phyloP scores from a whole-genome alignment of 371 early-diverging fungal species.

The Mucor mucedo region DNA sequence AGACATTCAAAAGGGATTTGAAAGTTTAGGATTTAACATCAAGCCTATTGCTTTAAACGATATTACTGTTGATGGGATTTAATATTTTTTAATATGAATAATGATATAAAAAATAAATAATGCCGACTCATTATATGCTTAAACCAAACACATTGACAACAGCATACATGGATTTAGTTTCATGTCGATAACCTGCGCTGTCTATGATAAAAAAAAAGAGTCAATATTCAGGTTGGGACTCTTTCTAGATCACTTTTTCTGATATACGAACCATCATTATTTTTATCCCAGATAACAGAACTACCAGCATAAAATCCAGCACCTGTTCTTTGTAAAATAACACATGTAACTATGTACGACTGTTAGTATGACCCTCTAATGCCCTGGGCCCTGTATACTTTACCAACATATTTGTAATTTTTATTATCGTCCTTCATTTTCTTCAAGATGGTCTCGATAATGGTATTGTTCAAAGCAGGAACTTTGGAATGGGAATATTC shows the following conservation, averaged over 20 bases:
- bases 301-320: slow-evolving; percentile 79
- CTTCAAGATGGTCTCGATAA: slow-evolving; percentile 69
- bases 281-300: slow-evolving; percentile 77
- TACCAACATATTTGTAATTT: slow-evolving; percentile 79
- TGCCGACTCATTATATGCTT: slow-evolving; percentile 20
- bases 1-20: slow-evolving; percentile 53
- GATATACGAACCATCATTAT: slow-evolving; percentile 57
- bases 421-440: slow-evolving; percentile 67
- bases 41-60: slow-evolving; percentile 44
- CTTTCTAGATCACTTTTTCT: background rate
- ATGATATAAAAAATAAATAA: background rate
- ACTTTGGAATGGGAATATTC: slow-evolving; percentile 75
- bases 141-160: slow-evolving; percentile 68
- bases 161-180: slow-evolving; percentile 68
- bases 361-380: background rate
- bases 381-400: background rate
- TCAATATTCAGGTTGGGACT: background rate
- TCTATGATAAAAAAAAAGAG: slow-evolving; percentile 35
- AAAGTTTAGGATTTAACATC: slow-evolving; percentile 40
- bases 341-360: slow-evolving; percentile 57
- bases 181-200: slow-evolving; percentile 68
- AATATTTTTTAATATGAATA: slow-evolving; percentile 3
- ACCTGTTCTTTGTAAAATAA: slow-evolving; percentile 79
- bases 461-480: slow-evolving; percentile 69
- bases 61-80: slow-evolving; percentile 27